phyloP scores from a whole-genome alignment of 2,329 filamentous ascomycete genomes.

The Alternaria novae-zelandiae region DNA sequence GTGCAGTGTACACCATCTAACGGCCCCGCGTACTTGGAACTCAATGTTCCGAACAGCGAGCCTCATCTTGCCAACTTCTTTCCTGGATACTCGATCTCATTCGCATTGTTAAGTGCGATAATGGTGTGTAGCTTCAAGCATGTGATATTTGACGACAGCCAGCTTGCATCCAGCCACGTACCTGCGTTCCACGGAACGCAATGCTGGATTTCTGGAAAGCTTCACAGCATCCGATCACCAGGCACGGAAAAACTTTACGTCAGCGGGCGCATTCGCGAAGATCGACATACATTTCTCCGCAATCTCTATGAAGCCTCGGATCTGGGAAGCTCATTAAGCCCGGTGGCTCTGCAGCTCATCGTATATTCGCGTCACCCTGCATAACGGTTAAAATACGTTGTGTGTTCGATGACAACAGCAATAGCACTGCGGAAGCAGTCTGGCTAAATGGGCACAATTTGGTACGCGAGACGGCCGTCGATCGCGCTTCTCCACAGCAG shows the following conservation, averaged over 20 bases:
- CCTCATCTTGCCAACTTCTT: background rate
- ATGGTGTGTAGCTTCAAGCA: background rate
- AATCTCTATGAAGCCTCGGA: background rate
- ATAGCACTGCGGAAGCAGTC: background rate
- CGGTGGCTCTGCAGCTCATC: background rate
- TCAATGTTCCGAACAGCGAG: background rate
- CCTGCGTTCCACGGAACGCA: background rate
- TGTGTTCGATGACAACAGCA: background rate
- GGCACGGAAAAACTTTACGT: background rate
- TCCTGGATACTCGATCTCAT: background rate
- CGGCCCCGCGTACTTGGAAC: background rate
- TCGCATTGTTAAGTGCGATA: background rate
- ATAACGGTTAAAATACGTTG: background rate
- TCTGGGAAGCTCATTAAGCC: background rate
- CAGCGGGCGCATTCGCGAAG: background rate
- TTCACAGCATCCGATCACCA: background rate
- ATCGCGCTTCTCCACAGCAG: background rate
- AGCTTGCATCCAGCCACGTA: background rate
- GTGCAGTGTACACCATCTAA: background rate
- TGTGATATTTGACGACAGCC: background rate
- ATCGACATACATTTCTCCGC: background rate
- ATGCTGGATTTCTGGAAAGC: background rate
- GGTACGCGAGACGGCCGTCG: background rate
- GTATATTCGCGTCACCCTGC: background rate
- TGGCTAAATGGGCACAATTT: background rate